Percentiles rank a stretch among this genome's conserved stretches.
phyloP scores from a whole-genome alignment of 2,329 filamentous ascomycete genomes.

The Venturiaceae sp. region DNA sequence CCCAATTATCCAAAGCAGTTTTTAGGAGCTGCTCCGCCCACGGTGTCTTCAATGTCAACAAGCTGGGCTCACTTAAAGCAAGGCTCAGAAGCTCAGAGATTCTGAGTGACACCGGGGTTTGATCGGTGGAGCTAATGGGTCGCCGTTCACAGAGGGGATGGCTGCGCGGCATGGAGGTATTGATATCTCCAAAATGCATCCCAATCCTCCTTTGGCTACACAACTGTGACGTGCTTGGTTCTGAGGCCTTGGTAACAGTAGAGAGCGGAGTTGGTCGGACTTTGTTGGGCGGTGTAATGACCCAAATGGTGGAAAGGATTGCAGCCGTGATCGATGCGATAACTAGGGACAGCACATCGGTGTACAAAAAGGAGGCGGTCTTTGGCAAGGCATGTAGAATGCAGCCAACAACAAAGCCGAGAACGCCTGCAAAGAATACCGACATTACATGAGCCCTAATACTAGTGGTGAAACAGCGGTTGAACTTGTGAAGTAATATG shows the following conservation, averaged over 20 bases:
- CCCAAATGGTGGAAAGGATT: slow-evolving; percentile 21
- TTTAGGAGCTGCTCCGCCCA: not conserved
- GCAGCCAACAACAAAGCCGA: not conserved
- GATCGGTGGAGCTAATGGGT: too few relatives aligned
- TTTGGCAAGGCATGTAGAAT: not conserved
- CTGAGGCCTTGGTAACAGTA: not conserved
- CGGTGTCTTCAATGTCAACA: too few relatives aligned
- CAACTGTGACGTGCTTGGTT: too few relatives aligned
- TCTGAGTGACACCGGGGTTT: too few relatives aligned
- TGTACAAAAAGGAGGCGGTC: slow-evolving; percentile 19
- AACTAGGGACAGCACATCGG: slow-evolving; percentile 38
- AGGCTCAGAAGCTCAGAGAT: too few relatives aligned
- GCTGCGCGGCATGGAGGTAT: too few relatives aligned
- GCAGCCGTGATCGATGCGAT: slow-evolving; percentile 43
- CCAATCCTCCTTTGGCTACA: too few relatives aligned
- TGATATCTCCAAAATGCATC: too few relatives aligned
- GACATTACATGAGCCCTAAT: not conserved
- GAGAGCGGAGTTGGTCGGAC: not conserved
- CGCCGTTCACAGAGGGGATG: too few relatives aligned
- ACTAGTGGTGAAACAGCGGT: slow-evolving; percentile 1
- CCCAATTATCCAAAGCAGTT: not conserved
- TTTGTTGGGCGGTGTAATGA: not conserved
- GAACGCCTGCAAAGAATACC: not conserved
- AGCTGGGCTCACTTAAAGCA: too few relatives aligned
- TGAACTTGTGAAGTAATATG: not conserved